Percentiles rank a stretch among this genome's conserved stretches.
These are phyloP conservation scores for Boletales sp. DNA, from an alignment of 768 basidiomycete genomes.

Conservation along the genomic window DNA sequence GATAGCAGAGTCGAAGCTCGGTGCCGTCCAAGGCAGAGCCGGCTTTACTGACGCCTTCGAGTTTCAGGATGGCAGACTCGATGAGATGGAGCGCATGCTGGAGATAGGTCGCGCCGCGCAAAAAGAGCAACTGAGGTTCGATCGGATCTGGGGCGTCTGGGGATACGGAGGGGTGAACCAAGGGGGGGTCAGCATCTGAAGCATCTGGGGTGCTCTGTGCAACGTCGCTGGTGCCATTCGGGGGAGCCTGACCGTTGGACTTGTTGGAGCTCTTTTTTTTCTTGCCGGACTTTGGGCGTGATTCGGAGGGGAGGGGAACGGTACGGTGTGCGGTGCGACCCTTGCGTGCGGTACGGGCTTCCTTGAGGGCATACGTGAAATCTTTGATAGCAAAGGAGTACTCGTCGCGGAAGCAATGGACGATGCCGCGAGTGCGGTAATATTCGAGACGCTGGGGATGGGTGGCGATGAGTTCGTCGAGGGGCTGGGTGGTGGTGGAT, in stretches of 20 bases:
- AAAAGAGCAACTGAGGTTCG: conserved; percentile 79
- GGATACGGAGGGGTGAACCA: conserved; percentile 68
- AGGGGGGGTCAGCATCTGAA: conserved; percentile 46
- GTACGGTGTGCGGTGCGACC: conserved; percentile 53
- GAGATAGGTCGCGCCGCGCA: conserved; percentile 79
- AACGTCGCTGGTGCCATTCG: conserved; percentile 57
- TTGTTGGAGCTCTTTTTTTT: conserved; percentile 50
- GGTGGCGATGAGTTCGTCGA: conserved; percentile 73
- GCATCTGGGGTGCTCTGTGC: conserved; percentile 41
- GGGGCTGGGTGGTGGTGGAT: conserved; percentile 70
- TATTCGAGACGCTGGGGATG: conserved; percentile 80
- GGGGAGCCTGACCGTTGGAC: conserved; percentile 63
- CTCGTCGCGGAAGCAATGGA: conserved; percentile 86
- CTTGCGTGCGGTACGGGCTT: conserved; percentile 69
- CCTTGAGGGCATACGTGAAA: conserved; percentile 77
- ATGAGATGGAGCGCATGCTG: conserved; percentile 75
- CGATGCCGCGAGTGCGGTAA: conserved; percentile 85
- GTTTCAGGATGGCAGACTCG: conserved; percentile 63
- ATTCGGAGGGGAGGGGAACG: conserved; percentile 35
- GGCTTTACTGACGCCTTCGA: conserved; percentile 66
- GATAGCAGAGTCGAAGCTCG: conserved; percentile 73
- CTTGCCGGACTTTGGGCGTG: conserved; percentile 44
- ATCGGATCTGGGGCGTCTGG: conserved; percentile 84
- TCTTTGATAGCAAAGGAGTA: conserved; percentile 71
- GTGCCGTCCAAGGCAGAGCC: conserved; percentile 56